Percentiles rank a stretch among this genome's conserved stretches.
phyloP scores from a whole-genome alignment of 495 filamentous ascomycete species.

The Penicillium diatomitis region DNA sequence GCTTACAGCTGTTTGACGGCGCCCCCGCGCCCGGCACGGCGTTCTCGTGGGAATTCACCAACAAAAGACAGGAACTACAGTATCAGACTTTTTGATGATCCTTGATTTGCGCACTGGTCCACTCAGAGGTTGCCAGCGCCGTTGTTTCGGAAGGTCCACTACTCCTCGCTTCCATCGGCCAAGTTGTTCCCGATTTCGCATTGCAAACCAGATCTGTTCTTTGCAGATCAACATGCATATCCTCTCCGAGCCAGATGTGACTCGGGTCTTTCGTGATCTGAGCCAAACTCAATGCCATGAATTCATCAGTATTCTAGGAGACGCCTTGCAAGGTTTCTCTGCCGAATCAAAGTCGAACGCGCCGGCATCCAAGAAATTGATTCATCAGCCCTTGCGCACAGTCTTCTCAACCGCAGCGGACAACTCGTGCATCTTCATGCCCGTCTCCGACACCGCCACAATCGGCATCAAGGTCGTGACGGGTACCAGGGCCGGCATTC shows the following conservation, averaged over 20 bases:
- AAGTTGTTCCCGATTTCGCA: too few relatives aligned
- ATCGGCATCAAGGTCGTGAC: conserved; percentile 59
- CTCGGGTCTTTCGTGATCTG: conserved; percentile 28
- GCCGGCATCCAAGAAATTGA: conserved; percentile 16
- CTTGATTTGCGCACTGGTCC: too few relatives aligned
- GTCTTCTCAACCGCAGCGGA: conserved; percentile 55
- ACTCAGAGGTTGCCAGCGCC: too few relatives aligned
- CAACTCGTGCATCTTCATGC: conserved; percentile 85
- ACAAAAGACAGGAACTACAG: too few relatives aligned
- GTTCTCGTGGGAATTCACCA: too few relatives aligned
- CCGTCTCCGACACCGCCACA: conserved; percentile 50
- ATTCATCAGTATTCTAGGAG: conserved; percentile 23
- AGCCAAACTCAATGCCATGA: conserved; percentile 23
- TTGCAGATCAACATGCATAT: conserved; percentile 28
- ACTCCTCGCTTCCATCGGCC: too few relatives aligned
- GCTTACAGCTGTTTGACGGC: too few relatives aligned
- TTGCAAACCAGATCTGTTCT: neutral
- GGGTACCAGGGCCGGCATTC: conserved; percentile 32
- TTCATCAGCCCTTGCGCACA: conserved; percentile 71
- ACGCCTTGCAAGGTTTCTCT: conserved; percentile 23
- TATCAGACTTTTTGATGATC: too few relatives aligned
- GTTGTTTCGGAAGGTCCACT: too few relatives aligned
- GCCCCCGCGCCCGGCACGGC: too few relatives aligned
- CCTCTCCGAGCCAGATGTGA: conserved; percentile 31
- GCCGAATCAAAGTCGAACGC: conserved; percentile 14